Evolutionary conservation across 2,329 filamentous ascomycete genomes (phyloP).

Genomic region (Sarocladium kiliense): DNA sequence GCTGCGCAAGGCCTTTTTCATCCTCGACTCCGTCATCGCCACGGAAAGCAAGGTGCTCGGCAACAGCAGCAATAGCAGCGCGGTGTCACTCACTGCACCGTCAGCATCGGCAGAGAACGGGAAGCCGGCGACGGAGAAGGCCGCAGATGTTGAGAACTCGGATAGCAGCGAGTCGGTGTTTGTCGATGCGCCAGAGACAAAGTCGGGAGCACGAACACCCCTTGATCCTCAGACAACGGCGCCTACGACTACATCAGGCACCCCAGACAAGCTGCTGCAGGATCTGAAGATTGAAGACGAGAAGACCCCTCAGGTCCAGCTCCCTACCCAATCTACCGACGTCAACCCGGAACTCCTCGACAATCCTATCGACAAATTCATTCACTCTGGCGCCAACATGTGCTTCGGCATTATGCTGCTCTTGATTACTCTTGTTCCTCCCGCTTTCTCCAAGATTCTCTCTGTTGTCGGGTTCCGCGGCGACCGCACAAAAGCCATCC

Average conservation of each 20-base stretch:
- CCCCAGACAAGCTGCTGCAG: slow-evolving; percentile 1
- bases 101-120: slow-evolving; percentile 8
- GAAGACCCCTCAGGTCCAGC: slow-evolving; percentile 14
- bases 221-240: neutral
- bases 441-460: slow-evolving; percentile 79
- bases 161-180: slow-evolving; percentile 13
- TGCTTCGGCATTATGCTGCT: slow-evolving; percentile 85
- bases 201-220: neutral
- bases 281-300: slow-evolving; percentile 15
- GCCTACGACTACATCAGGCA: neutral
- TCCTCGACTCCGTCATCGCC: slow-evolving; percentile 73
- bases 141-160: slow-evolving; percentile 26
- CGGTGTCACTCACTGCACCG: neutral
- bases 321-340: slow-evolving; percentile 33
- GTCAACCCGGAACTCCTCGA: slow-evolving; percentile 61
- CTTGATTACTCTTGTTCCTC: slow-evolving; percentile 88
- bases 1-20: slow-evolving; percentile 79
- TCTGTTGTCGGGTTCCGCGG: slow-evolving; percentile 88
- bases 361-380: slow-evolving; percentile 77
- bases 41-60: slow-evolving; percentile 55
- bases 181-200: slow-evolving; percentile 3
- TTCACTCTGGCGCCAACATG: slow-evolving; percentile 83
- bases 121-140: slow-evolving; percentile 6
- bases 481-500: slow-evolving; percentile 75
- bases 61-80: neutral